Conservation (phyloP, 805 yeast genomes). For the Starmerella vaccinii region DNA sequence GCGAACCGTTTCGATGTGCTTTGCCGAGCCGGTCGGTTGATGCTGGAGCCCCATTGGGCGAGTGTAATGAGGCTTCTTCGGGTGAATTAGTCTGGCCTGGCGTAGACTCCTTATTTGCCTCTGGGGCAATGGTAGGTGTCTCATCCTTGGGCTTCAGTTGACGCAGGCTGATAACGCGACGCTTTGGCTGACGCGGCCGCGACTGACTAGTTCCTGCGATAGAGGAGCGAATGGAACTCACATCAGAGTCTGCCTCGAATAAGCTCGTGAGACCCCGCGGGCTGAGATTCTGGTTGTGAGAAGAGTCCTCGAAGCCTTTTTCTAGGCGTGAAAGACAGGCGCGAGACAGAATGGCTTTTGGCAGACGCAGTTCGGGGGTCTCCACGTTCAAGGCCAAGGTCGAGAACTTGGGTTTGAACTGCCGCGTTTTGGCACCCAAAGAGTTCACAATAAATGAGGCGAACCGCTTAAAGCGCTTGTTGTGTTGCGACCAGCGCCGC, state of each 20-base stretch:
- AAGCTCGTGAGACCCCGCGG: background rate
- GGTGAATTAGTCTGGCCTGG: background rate
- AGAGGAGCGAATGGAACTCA: background rate
- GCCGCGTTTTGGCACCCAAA: constrained; percentile 5
- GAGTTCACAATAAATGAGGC: constrained; percentile 5
- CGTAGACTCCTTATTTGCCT: background rate
- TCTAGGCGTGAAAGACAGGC: background rate
- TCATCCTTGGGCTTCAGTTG: background rate
- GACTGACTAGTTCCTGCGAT: background rate
- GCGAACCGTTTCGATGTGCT: background rate
- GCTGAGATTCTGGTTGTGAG: background rate
- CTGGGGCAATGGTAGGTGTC: background rate
- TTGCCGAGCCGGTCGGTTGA: too few relatives aligned
- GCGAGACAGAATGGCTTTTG: constrained; percentile 12
- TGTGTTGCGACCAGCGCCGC: constrained; percentile 23
- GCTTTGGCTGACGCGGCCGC: constrained; percentile 7
- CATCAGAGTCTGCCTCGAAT: background rate
- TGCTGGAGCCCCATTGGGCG: too few relatives aligned
- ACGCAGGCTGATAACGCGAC: constrained; percentile 20
- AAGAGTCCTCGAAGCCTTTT: background rate
- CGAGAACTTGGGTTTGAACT: constrained; percentile 7
- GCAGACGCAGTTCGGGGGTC: constrained; percentile 10
- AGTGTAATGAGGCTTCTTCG: background rate
- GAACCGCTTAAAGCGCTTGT: constrained; percentile 5
- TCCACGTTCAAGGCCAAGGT: constrained; percentile 18